Evolutionary conservation across 2,329 filamentous ascomycete species (phyloP).

Genomic region (Colletotrichum sp.): DNA sequence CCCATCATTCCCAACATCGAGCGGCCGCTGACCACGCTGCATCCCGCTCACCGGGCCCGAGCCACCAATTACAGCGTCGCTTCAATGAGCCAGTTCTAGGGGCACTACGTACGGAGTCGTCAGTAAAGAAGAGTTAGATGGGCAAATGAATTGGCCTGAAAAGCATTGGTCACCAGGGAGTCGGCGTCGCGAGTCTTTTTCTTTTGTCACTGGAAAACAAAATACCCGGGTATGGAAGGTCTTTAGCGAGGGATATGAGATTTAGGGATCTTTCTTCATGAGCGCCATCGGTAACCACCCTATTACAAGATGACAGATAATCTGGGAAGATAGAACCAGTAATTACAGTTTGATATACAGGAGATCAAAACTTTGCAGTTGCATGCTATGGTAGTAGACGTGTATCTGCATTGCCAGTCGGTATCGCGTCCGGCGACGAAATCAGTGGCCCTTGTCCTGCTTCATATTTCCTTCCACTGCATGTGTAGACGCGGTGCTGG

Average conservation of each 20-base stretch:
- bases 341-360: neutral
- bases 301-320: neutral
- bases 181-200: constrained; percentile 7
- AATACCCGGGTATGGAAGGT: constrained; percentile 13
- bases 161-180: neutral
- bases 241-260: neutral
- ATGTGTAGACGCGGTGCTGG: neutral
- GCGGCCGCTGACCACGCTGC: constrained; percentile 62
- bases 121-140: neutral
- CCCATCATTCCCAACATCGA: constrained; percentile 61
- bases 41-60: constrained; percentile 49
- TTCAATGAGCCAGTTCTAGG: constrained; percentile 52
- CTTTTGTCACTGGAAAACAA: neutral
- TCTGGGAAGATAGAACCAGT: constrained; percentile 3
- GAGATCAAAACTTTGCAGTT: neutral
- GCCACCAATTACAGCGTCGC: constrained; percentile 53
- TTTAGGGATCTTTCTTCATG: neutral
- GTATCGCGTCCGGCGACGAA: neutral
- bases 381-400: neutral
- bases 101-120: neutral
- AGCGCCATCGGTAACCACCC: neutral
- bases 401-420: neutral
- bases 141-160: neutral
- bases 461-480: neutral
- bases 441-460: neutral